phyloP scores from a whole-genome alignment of 768 basidiomycete genomes.

The Leccinellum albellum region DNA sequence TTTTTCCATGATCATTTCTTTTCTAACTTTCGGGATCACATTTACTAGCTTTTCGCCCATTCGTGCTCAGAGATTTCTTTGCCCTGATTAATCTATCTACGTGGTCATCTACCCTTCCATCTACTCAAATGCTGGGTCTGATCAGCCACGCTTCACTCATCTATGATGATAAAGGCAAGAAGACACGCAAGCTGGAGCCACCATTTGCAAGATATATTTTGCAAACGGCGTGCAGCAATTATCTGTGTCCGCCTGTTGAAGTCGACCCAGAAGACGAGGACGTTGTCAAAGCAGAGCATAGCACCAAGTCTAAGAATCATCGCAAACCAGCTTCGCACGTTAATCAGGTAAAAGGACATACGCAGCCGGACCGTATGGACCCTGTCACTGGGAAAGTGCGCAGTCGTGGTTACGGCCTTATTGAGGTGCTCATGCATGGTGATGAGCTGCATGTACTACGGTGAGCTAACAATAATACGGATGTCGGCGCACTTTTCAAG shows the following conservation, averaged over 20 bases:
- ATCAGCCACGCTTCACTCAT: too few relatives aligned
- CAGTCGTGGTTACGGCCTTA: constrained; percentile 93
- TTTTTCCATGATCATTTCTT: too few relatives aligned
- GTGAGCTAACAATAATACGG: constrained; percentile 90
- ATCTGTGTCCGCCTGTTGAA: constrained; percentile 7
- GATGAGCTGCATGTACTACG: constrained; percentile 89
- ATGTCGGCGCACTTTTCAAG: constrained; percentile 59
- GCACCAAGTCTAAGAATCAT: constrained; percentile 25
- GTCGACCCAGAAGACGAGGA: constrained; percentile 26
- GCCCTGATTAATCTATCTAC: too few relatives aligned
- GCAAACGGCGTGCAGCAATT: too few relatives aligned
- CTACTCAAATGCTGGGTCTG: too few relatives aligned
- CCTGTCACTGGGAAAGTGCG: constrained; percentile 80
- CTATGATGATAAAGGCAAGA: too few relatives aligned
- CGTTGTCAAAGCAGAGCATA: constrained; percentile 24
- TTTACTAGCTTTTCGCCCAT: too few relatives aligned
- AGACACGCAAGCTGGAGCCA: too few relatives aligned
- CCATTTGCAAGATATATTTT: too few relatives aligned
- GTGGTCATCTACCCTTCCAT: too few relatives aligned
- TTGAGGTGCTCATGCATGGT: constrained; percentile 84
- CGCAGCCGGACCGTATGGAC: constrained; percentile 89
- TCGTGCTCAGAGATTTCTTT: too few relatives aligned
- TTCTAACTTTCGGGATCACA: too few relatives aligned
- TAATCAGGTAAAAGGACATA: constrained; percentile 89
- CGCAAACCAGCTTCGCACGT: constrained; percentile 46